Percentiles rank a stretch among this genome's conserved stretches.
These are phyloP conservation scores for Orobanche coerulescens DNA, from an alignment of 257 asterid species.

Conservation along the genomic window DNA sequence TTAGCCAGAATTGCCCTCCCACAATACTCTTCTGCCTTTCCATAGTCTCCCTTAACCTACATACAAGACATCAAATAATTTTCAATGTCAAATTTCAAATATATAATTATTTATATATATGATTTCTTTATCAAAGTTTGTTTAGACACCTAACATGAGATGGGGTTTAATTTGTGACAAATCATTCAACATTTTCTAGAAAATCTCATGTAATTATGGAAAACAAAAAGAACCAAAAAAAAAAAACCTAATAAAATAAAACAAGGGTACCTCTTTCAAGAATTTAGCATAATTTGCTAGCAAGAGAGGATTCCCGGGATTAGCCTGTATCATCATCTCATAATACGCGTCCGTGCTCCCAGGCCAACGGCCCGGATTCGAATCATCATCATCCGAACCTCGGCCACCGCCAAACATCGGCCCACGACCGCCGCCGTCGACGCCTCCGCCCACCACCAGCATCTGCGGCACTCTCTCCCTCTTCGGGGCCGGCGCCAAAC, in stretches of 20 bases:
- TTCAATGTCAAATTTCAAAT: not conserved
- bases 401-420: constrained; percentile 41
- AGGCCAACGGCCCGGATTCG: constrained; percentile 46
- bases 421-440: constrained; percentile 39
- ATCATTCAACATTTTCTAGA: not conserved
- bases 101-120: not conserved
- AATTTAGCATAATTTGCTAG: constrained; percentile 72
- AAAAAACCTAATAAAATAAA: not conserved
- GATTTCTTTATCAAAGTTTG: not conserved
- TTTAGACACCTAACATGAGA: not conserved
- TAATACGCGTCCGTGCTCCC: constrained; percentile 53
- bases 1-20: constrained; percentile 70
- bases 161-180: not conserved
- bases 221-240: too few relatives aligned
- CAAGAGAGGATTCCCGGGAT: constrained; percentile 60
- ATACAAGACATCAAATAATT: constrained; percentile 10
- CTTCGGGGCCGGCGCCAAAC: constrained; percentile 14
- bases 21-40: constrained; percentile 78
- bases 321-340: constrained; percentile 62
- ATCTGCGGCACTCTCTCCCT: constrained; percentile 33
- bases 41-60: constrained; percentile 62
- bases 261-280: constrained; percentile 58
- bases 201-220: too few relatives aligned
- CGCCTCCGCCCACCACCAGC: constrained; percentile 33
- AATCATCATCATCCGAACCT: constrained; percentile 39